Evolutionary conservation across 495 filamentous ascomycete species (phyloP).

Genomic region (Penicillium roqueforti): DNA sequence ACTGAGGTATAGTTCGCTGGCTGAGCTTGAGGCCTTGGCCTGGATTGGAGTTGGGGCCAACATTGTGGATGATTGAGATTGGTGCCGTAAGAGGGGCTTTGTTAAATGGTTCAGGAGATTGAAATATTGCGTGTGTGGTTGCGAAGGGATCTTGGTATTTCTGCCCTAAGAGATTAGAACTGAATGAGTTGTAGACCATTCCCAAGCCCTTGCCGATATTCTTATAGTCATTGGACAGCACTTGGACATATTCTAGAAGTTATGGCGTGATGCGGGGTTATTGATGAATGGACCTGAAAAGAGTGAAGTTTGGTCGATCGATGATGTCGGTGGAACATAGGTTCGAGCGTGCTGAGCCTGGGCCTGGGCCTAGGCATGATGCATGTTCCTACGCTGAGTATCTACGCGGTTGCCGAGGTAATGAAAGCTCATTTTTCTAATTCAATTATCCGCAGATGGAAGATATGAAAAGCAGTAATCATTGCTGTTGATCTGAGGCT

Average conservation of each 20-base stretch:
- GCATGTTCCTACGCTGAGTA: not conserved
- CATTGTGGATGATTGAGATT: conserved; percentile 16
- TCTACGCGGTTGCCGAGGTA: not conserved
- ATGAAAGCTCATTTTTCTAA: not conserved
- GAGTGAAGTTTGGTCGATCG: conserved; percentile 15
- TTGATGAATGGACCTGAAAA: conserved; percentile 9
- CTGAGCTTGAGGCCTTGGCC: conserved; percentile 16
- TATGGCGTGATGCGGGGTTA: conserved; percentile 29
- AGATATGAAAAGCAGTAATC: not conserved
- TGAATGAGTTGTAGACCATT: not conserved
- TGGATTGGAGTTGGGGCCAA: conserved; percentile 13
- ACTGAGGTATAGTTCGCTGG: conserved; percentile 22
- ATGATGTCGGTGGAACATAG: conserved; percentile 27
- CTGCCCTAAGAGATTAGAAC: not conserved
- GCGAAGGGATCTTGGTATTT: not conserved
- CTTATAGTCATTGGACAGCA: too few relatives aligned
- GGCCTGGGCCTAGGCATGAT: not conserved
- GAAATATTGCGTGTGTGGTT: not conserved
- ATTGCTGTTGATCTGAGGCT: not conserved
- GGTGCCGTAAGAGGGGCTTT: not conserved
- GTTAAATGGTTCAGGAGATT: not conserved
- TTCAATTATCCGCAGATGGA: not conserved
- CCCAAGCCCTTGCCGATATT: not conserved
- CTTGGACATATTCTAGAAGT: not conserved
- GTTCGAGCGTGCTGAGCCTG: conserved; percentile 2